Percentiles rank a stretch among this genome's conserved stretches.
Evolutionary conservation across 148 eudicot genomes (phyloP).

Genomic region (Rhododendron mucronatum): DNA sequence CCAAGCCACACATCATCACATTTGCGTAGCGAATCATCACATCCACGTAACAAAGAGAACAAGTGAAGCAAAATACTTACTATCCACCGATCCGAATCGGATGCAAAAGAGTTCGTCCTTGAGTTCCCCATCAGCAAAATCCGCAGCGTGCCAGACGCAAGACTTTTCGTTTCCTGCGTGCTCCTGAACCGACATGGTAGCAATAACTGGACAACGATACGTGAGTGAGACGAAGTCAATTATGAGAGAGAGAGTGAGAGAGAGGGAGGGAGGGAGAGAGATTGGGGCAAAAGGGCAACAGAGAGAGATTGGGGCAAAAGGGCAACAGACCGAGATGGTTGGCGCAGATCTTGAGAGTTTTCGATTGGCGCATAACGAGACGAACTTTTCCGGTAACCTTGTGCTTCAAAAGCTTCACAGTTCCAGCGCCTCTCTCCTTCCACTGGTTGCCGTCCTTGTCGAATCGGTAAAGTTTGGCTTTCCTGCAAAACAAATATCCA

Average conservation of each 20-base stretch:
- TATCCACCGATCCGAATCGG: constrained; percentile 62
- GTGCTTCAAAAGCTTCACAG: constrained; percentile 81
- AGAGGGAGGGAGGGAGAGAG: not conserved
- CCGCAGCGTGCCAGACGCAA: constrained; percentile 93
- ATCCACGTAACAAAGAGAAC: not conserved
- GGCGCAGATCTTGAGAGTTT: constrained; percentile 95
- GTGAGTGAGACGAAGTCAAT: not conserved
- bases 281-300: not conserved
- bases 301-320: not conserved
- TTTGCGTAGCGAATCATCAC: not conserved
- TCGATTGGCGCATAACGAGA: constrained; percentile 89
- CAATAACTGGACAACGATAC: constrained; percentile 34
- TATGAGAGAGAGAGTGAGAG: not conserved
- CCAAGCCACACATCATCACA: not conserved
- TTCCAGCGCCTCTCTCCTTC: constrained; percentile 94
- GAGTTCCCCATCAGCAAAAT: constrained; percentile 85
- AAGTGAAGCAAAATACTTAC: constrained; percentile 34
- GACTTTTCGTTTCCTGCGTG: constrained; percentile 94
- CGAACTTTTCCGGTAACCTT: constrained; percentile 77
- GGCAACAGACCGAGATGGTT: constrained; percentile 60
- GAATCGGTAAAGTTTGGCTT: constrained; percentile 79
- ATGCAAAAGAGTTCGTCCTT: constrained; percentile 83
- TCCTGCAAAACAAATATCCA: constrained; percentile 24
- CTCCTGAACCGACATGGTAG: constrained; percentile 80
- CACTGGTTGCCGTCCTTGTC: constrained; percentile 95